Conservation (phyloP, 768 basidiomycete genomes). For the Fistulinella prunicolor region DNA sequence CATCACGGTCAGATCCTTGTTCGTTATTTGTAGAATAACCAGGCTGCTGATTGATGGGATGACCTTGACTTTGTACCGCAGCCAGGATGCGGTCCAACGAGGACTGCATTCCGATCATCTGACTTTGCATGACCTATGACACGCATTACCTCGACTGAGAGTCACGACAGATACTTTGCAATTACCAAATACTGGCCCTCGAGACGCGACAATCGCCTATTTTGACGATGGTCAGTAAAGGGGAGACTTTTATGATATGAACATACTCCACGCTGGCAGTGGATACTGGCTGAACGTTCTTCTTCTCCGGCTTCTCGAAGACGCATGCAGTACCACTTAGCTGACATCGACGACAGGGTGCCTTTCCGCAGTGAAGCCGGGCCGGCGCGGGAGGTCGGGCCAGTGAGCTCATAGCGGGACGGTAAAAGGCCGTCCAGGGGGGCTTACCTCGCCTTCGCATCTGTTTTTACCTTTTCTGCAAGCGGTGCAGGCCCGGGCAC, state of each 20-base stretch:
- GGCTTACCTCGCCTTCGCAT: conserved; percentile 84
- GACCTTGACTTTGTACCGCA: conserved; percentile 51
- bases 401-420: conserved; percentile 51
- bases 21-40: conserved; percentile 11
- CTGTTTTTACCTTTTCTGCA: conserved; percentile 92
- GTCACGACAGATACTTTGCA: conserved; percentile 2
- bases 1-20: conserved; percentile 25
- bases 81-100: conserved; percentile 80
- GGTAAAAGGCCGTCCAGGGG: conserved; percentile 34
- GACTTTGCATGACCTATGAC: conserved; percentile 81
- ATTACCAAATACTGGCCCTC: conserved; percentile 81
- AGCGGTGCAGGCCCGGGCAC: conserved; percentile 84
- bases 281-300: conserved; percentile 57
- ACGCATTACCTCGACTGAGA: background rate
- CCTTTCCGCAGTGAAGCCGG: conserved; percentile 60
- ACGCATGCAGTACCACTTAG: conserved; percentile 76
- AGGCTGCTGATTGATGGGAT: conserved; percentile 31
- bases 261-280: conserved; percentile 73
- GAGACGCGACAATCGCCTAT: conserved; percentile 75
- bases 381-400: conserved; percentile 72
- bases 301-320: conserved; percentile 92
- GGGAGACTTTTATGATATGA: conserved; percentile 1
- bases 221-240: conserved; percentile 20
- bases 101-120: conserved; percentile 93
- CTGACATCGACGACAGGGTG: conserved; percentile 89